phyloP scores from a whole-genome alignment of 192 early-diverging fungal species.

The Podila clonocystis region DNA sequence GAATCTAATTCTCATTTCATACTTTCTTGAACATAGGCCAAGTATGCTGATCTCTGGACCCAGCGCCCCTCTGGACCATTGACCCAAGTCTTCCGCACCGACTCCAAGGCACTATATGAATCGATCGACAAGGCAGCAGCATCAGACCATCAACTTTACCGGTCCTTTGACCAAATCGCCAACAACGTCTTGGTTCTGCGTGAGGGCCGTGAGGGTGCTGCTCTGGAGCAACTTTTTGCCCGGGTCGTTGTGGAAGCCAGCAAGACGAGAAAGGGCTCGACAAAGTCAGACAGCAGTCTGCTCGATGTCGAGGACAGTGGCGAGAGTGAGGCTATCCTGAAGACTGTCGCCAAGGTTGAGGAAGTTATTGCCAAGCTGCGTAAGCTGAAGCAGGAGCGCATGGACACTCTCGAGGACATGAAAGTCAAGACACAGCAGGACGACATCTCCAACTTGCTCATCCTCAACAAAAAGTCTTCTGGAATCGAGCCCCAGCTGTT shows the following conservation, averaged over 20 bases:
- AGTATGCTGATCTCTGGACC: constrained; percentile 85
- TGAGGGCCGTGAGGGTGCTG: constrained; percentile 48
- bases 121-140: constrained; percentile 79
- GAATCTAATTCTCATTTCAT: background rate
- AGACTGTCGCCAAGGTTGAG: constrained; percentile 72
- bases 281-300: constrained; percentile 51
- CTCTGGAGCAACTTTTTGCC: constrained; percentile 56
- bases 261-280: constrained; percentile 29
- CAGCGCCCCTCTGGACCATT: constrained; percentile 82
- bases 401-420: constrained; percentile 74
- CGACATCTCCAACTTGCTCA: constrained; percentile 85
- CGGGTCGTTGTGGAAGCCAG: constrained; percentile 46
- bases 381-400: constrained; percentile 77
- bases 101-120: constrained; percentile 76
- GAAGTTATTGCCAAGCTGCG: constrained; percentile 67
- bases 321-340: constrained; percentile 51
- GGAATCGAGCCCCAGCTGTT: constrained; percentile 90
- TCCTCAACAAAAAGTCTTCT: constrained; percentile 78
- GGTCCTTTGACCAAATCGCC: constrained; percentile 53
- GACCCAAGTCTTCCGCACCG: constrained; percentile 79
- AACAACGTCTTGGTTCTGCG: constrained; percentile 59
- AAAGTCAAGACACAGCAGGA: constrained; percentile 87
- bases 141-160: constrained; percentile 64
- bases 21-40: constrained; percentile 40
- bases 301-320: constrained; percentile 64